Evolutionary conservation across 2,329 filamentous ascomycete genomes (phyloP).

Genomic region (Colletotrichum costaricense): DNA sequence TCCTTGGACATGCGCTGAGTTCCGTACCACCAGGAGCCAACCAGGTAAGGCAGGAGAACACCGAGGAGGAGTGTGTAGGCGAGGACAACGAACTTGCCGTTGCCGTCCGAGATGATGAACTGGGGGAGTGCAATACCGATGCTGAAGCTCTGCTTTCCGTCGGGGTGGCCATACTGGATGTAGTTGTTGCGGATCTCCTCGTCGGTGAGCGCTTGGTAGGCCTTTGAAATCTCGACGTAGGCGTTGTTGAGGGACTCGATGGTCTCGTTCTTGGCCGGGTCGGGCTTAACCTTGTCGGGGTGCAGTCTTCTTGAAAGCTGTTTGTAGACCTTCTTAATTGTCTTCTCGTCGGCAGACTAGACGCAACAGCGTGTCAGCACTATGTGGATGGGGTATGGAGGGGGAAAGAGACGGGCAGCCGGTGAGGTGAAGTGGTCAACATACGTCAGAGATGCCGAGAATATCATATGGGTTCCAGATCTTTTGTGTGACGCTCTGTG

Average conservation of each 20-base stretch:
- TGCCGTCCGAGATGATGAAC: constrained; percentile 91
- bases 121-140: constrained; percentile 97
- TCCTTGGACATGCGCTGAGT: constrained; percentile 94
- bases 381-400: not conserved
- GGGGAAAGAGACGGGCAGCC: no score
- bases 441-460: constrained; percentile 83
- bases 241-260: constrained; percentile 83
- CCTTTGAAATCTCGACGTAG: constrained; percentile 96
- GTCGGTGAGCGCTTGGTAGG: constrained; percentile 97
- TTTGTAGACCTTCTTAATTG: constrained; percentile 93
- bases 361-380: constrained; percentile 21
- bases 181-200: constrained; percentile 98
- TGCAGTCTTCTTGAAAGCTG: constrained; percentile 87
- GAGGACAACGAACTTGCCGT: constrained; percentile 93
- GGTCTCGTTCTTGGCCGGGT: constrained; percentile 90
- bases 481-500: constrained; percentile 76
- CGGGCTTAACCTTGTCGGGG: constrained; percentile 90
- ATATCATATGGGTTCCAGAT: constrained; percentile 99
- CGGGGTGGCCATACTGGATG: constrained; percentile 93
- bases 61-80: constrained; percentile 91
- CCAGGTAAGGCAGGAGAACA: constrained; percentile 89
- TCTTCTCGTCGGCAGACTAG: constrained; percentile 81
- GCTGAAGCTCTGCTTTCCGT: constrained; percentile 97
- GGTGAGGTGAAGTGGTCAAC: constrained; percentile 38
- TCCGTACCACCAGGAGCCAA: constrained; percentile 99